Conservation (phyloP, 495 filamentous ascomycete genomes). For the Penicilliopsis zonata region DNA sequence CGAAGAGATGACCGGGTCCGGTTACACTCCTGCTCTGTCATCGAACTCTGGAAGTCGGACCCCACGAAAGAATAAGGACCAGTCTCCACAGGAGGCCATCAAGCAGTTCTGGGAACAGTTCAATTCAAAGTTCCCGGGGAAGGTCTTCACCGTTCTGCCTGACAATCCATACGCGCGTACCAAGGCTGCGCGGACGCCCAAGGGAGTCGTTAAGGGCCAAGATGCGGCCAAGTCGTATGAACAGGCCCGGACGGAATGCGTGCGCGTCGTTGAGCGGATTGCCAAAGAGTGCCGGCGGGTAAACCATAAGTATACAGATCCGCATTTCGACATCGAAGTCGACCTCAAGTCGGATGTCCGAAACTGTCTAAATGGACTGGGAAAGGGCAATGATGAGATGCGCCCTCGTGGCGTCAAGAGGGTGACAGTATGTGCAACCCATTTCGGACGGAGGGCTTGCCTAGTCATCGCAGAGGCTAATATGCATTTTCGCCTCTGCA, state of each 20-base stretch:
- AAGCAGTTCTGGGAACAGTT: constrained; percentile 75
- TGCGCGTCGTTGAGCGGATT: constrained; percentile 67
- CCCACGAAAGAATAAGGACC: constrained; percentile 35
- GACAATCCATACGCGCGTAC: constrained; percentile 58
- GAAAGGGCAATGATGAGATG: constrained; percentile 27
- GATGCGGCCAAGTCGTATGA: constrained; percentile 56
- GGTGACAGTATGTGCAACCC: constrained; percentile 28
- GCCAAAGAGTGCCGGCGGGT: constrained; percentile 68
- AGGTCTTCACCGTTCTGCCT: constrained; percentile 61
- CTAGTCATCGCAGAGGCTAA: background rate
- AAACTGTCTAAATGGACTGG: constrained; percentile 54
- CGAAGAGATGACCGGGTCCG: constrained; percentile 18
- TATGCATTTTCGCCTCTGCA: constrained; percentile 10
- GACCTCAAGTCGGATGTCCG: constrained; percentile 53
- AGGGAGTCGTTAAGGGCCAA: constrained; percentile 39
- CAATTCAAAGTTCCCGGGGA: constrained; percentile 45
- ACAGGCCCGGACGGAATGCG: constrained; percentile 57
- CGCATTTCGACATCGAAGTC: constrained; percentile 76
- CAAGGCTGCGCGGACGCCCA: constrained; percentile 41
- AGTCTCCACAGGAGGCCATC: constrained; percentile 57
- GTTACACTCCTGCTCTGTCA: constrained; percentile 18
- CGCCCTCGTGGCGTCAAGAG: constrained; percentile 52
- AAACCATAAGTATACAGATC: constrained; percentile 85
- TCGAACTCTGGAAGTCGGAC: constrained; percentile 26
- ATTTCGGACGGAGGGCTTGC: background rate